phyloP scores from a whole-genome alignment of 2,329 filamentous ascomycete genomes.

The Xylariales sp. region DNA sequence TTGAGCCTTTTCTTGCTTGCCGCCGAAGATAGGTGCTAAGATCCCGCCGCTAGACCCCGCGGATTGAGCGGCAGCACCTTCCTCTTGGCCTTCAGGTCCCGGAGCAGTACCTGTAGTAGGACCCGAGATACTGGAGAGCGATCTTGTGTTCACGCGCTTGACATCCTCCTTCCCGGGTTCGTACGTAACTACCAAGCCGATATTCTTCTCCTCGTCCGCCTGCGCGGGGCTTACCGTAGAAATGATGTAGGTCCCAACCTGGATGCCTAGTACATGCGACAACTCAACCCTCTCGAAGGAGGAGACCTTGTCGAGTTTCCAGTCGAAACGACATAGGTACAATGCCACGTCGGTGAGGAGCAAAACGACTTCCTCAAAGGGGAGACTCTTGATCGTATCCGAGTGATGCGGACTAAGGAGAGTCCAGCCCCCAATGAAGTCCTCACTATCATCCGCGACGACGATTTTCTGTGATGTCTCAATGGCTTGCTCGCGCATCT shows the following conservation, averaged over 20 bases:
- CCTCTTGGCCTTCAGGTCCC: constrained; percentile 18
- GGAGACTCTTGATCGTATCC: constrained; percentile 63
- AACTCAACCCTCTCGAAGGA: constrained; percentile 85
- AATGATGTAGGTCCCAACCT: constrained; percentile 84
- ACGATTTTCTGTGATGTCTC: constrained; percentile 85
- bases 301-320: constrained; percentile 89
- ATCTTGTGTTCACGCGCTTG: constrained; percentile 79
- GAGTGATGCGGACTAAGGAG: constrained; percentile 70
- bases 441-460: constrained; percentile 75
- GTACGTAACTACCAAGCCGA: constrained; percentile 79
- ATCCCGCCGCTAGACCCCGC: too few species aligned
- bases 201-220: constrained; percentile 71
- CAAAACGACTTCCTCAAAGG: constrained; percentile 84
- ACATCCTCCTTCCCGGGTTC: constrained; percentile 66
- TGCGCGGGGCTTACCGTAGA: constrained; percentile 76
- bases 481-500: constrained; percentile 82
- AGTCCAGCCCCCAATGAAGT: constrained; percentile 86
- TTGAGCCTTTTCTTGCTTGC: constrained; percentile 20
- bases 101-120: neutral
- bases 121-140: constrained; percentile 40
- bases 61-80: constrained; percentile 9
- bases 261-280: constrained; percentile 65
- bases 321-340: constrained; percentile 89
- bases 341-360: constrained; percentile 79
- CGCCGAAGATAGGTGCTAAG: constrained; percentile 37